Conservation (phyloP, 345 rosid genomes). For the Draba incana region DNA sequence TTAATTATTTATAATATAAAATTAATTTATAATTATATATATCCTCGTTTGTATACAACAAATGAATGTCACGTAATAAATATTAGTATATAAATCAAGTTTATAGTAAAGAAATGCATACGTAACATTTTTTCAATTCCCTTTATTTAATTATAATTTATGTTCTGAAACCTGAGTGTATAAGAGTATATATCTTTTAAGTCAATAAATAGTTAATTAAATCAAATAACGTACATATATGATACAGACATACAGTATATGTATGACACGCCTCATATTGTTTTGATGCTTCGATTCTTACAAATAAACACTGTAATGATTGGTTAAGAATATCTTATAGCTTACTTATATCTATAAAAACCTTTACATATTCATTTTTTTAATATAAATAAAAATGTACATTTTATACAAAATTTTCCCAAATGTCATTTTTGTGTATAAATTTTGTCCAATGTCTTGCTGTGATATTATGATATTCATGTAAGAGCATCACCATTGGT, state of each 20-base stretch:
- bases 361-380: conserved; percentile 5
- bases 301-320: conserved; percentile 28
- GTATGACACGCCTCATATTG: conserved; percentile 22
- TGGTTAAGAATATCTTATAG: conserved; percentile 21
- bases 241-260: no score
- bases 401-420: not conserved
- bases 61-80: no score
- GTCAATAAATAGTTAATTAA: conserved; percentile 17
- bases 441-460: conserved; percentile 20
- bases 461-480: conserved; percentile 16
- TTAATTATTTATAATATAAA: no score
- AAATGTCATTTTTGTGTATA: conserved; percentile 17
- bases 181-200: not conserved
- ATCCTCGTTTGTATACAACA: no score
- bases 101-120: no score
- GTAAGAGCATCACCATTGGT: no score
- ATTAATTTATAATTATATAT: no score
- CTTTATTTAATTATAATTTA: no score
- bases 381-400: conserved; percentile 13
- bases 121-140: no score
- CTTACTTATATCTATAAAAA: not conserved
- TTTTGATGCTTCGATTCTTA: conserved; percentile 1
- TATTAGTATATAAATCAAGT: no score
- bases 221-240: not conserved
- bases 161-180: not conserved